These are phyloP conservation scores for Peronospora belbahrii DNA, from an alignment of 352 stramenopile species.

Conservation along the genomic window DNA sequence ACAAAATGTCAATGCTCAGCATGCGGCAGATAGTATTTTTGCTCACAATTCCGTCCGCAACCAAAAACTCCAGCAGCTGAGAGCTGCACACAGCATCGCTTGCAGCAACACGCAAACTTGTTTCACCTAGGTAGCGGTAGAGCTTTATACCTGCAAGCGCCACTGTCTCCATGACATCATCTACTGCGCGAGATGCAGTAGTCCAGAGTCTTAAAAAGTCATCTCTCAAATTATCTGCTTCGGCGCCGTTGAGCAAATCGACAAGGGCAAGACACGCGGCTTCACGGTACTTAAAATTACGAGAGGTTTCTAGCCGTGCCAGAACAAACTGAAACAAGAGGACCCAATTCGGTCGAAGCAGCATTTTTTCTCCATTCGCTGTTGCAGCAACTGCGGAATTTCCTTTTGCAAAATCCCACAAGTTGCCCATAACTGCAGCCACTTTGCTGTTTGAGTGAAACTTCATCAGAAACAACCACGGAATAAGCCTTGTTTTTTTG, in stretches of 20 bases:
- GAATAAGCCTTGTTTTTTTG: slow-evolving; percentile 49
- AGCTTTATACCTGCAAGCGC: slow-evolving; percentile 59
- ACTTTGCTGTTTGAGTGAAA: slow-evolving; percentile 67
- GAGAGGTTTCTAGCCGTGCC: slow-evolving; percentile 44
- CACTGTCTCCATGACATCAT: slow-evolving; percentile 73
- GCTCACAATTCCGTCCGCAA: slow-evolving; percentile 57
- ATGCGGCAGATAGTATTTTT: slow-evolving; percentile 59
- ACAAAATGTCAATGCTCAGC: slow-evolving; percentile 62
- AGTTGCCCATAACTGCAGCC: slow-evolving; percentile 47
- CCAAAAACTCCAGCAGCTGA: slow-evolving; percentile 56
- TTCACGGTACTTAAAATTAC: slow-evolving; percentile 81
- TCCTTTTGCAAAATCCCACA: slow-evolving; percentile 62
- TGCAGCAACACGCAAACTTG: slow-evolving; percentile 58
- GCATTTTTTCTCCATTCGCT: slow-evolving; percentile 34
- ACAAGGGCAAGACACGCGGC: slow-evolving; percentile 53
- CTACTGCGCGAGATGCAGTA: slow-evolving; percentile 53
- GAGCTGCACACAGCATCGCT: slow-evolving; percentile 40
- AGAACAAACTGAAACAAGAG: slow-evolving; percentile 54
- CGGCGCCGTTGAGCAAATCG: slow-evolving; percentile 54
- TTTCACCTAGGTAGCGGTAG: slow-evolving; percentile 60
- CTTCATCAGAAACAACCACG: slow-evolving; percentile 74
- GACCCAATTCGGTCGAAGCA: slow-evolving; percentile 47
- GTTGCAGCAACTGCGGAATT: slow-evolving; percentile 14
- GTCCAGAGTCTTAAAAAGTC: slow-evolving; percentile 64
- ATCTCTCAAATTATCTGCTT: slow-evolving; percentile 33